Evolutionary conservation across 352 stramenopile genomes (phyloP).

Genomic region (Hyaloperonospora arabidopsidis): DNA sequence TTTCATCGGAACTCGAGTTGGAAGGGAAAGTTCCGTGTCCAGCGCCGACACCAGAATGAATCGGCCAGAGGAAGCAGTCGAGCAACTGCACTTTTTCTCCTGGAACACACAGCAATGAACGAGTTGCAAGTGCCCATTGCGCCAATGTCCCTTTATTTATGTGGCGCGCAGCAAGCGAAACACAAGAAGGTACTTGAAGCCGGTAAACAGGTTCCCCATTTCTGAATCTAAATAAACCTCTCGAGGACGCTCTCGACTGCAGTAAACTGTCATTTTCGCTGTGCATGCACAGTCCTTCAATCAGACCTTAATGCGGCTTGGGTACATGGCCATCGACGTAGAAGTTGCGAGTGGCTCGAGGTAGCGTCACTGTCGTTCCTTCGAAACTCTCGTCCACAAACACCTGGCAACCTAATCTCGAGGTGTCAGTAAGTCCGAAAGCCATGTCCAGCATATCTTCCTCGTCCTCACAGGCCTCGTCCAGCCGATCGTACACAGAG

Average conservation of each 20-base stretch:
- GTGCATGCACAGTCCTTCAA: not conserved
- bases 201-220: slow-evolving; percentile 4
- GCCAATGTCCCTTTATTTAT: slow-evolving; percentile 33
- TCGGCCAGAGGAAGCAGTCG: slow-evolving; percentile 12
- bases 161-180: slow-evolving; percentile 11
- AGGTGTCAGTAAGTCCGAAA: slow-evolving; percentile 95
- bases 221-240: slow-evolving; percentile 29
- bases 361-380: slow-evolving; percentile 86
- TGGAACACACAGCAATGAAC: slow-evolving; percentile 6
- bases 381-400: slow-evolving; percentile 89
- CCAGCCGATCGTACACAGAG: slow-evolving; percentile 87
- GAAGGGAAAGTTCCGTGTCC: slow-evolving; percentile 9
- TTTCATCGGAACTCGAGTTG: slow-evolving; percentile 15
- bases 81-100: not conserved
- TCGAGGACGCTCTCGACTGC: slow-evolving; percentile 11
- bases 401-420: slow-evolving; percentile 88
- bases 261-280: slow-evolving; percentile 6
- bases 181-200: slow-evolving; percentile 4
- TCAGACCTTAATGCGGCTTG: slow-evolving; percentile 86
- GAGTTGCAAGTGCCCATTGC: slow-evolving; percentile 10
- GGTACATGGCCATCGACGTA: slow-evolving; percentile 98
- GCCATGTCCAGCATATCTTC: slow-evolving; percentile 99
- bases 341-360: slow-evolving; percentile 96
- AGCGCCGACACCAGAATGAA: not conserved
- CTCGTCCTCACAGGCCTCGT: slow-evolving; percentile 92